A percentile compares a stretch with the other conserved stretches of the same genome.
Evolutionary conservation across 352 stramenopile genomes (phyloP).

Genomic region (Globisporangium paroecandrum): DNA sequence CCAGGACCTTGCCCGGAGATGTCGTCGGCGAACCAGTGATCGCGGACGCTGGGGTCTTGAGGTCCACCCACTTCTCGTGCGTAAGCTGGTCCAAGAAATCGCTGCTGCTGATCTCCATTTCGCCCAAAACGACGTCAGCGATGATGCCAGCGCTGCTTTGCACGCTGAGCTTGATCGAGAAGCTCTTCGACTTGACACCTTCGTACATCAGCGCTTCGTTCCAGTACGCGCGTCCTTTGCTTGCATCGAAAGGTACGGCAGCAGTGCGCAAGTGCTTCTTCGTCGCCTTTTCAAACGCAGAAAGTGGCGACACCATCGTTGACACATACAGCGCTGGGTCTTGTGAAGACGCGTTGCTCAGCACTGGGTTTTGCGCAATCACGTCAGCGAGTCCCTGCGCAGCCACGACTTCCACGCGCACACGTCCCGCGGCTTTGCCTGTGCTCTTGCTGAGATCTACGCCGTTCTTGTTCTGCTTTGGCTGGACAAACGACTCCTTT

Average conservation of each 20-base stretch:
- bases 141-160: conserved; percentile 54
- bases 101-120: conserved; percentile 50
- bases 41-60: conserved; percentile 39
- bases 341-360: conserved; percentile 17
- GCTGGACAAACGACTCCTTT: conserved; percentile 28
- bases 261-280: conserved; percentile 66
- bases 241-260: conserved; percentile 19
- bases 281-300: conserved; percentile 60
- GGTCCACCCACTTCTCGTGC: conserved; percentile 52
- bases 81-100: conserved; percentile 55
- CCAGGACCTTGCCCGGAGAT: conserved; percentile 41
- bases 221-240: conserved; percentile 34
- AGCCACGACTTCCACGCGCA: conserved; percentile 49
- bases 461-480: conserved; percentile 74
- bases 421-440: conserved; percentile 50
- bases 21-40: conserved; percentile 12
- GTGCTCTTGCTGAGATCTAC: conserved; percentile 57
- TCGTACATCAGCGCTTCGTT: conserved; percentile 53
- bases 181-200: conserved; percentile 62
- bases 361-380: conserved; percentile 32
- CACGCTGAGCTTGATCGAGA: conserved; percentile 63
- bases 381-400: conserved; percentile 34
- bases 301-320: conserved; percentile 51
- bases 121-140: conserved; percentile 65
- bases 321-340: conserved; percentile 51